phyloP scores from a whole-genome alignment of 768 basidiomycete species.

The Kondoa malvinella region DNA sequence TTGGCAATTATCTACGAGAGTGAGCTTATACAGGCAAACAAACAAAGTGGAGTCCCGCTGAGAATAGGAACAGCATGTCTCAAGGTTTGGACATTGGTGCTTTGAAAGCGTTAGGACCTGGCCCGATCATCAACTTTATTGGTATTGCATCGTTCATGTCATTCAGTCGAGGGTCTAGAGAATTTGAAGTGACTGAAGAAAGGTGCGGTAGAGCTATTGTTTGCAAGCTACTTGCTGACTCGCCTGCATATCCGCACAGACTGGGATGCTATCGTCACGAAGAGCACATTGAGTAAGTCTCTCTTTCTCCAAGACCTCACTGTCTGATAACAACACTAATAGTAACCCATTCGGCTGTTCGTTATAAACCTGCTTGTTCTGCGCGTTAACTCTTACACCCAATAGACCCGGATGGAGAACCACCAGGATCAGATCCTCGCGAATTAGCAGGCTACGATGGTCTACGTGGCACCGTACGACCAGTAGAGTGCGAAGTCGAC shows the following conservation, averaged over 20 bases:
- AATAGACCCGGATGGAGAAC: not conserved
- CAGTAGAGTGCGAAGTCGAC: constrained; percentile 39
- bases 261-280: constrained; percentile 34
- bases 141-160: not conserved
- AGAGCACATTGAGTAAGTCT: constrained; percentile 31
- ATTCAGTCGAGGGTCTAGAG: constrained; percentile 16
- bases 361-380: too few relatives aligned
- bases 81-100: constrained; percentile 1
- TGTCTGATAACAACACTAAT: too few relatives aligned
- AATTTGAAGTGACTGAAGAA: constrained; percentile 34
- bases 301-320: too few relatives aligned
- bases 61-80: not conserved
- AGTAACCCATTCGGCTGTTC: too few relatives aligned
- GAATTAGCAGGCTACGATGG: not conserved
- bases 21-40: not conserved
- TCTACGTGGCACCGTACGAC: not conserved
- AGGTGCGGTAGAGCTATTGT: too few relatives aligned
- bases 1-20: not conserved
- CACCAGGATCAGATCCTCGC: not conserved
- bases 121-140: not conserved
- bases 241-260: too few relatives aligned
- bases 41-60: not conserved
- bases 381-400: too few relatives aligned
- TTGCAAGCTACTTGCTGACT: too few relatives aligned
- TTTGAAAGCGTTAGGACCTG: constrained; percentile 1